Evolutionary conservation across 1,284 basidiomycete genomes (phyloP), one percentile per base, ranked within the genome.

Genomic region (Exobasidium rhododendri): DNA sequence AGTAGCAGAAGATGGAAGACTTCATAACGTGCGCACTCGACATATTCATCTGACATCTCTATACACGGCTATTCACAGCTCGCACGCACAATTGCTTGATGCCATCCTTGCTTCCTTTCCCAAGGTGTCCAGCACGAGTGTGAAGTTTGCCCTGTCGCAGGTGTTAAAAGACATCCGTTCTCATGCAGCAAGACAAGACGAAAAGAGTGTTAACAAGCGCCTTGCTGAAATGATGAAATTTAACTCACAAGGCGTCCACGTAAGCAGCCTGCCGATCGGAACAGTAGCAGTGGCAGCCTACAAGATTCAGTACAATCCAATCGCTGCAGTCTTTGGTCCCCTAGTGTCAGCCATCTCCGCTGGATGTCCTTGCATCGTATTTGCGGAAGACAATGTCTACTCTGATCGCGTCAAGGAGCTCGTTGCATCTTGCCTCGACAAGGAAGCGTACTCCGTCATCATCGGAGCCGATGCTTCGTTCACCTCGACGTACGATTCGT

Each of bases 321-420:
- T 50, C 20, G 47, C 22, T 50, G 47, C 47, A 26, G 24, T 50
- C 7, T 50, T 50, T 7, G 47, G 47, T 31, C 47, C 47, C 20
- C 47, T 50, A 31, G 47, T 31, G 22, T 7, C 24, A 31, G 47
- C 47, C 20, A 50, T 50, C 20, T 7, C 47, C 7, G 7, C 47
- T 26, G 47, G 47, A 24, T 7, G 20, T 31, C 10, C 47, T 7
- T 24, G 7, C 22, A 20, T 50, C 7, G 24, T 50, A 7, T 50
- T 50, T 7, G 14, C 29, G 14, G 24, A 50, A 31, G 24, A 31
- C 10, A 31, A 31, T 31, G 24, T 7, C 24, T 31, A 10, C 22
- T 24, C 47, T 7, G 20, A 14, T 24, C 10, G 14, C 10, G 10
- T 50, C 20, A 50, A 50, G 20, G 47, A 50, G 14, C 22, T 50